Conservation (phyloP, 129 eudicot species). For the Mikania micrantha region DNA sequence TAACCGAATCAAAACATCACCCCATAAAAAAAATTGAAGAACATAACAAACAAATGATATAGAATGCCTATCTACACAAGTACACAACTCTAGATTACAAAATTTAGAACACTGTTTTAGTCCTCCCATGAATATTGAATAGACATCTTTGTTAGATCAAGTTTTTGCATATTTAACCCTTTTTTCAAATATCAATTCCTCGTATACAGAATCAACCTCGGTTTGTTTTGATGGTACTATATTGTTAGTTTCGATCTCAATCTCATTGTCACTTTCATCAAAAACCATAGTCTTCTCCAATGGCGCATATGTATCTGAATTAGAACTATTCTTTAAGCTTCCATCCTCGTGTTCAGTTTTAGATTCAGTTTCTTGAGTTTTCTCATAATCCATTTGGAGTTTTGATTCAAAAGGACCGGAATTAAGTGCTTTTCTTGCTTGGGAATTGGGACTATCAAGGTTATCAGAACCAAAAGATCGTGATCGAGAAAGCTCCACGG, state of each 20-base stretch:
- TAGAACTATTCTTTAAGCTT: conserved; percentile 3
- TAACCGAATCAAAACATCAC: neutral
- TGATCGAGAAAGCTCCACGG: conserved; percentile 73
- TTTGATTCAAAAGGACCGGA: conserved; percentile 6
- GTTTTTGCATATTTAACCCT: conserved; percentile 11
- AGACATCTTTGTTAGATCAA: conserved; percentile 32
- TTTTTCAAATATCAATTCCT: no score
- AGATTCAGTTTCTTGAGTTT: neutral
- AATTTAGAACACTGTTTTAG: conserved; percentile 24
- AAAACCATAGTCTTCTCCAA: conserved; percentile 20
- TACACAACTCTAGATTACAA: neutral
- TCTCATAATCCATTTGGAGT: neutral
- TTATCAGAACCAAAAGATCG: conserved; percentile 48
- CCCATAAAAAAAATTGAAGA: neutral
- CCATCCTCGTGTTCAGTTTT: conserved; percentile 26
- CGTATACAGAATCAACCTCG: no score
- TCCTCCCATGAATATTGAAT: conserved; percentile 53
- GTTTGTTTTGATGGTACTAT: neutral
- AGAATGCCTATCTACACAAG: neutral
- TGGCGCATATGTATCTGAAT: conserved; percentile 8
- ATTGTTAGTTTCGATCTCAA: neutral
- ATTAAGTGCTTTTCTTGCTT: conserved; percentile 16
- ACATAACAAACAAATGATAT: conserved; percentile 11
- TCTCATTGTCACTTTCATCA: conserved; percentile 45
- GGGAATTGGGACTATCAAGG: conserved; percentile 23